These are phyloP conservation scores for Scheffersomyces cryptocercus DNA, from an alignment of 1,139 yeast genomes.

Conservation along the genomic window DNA sequence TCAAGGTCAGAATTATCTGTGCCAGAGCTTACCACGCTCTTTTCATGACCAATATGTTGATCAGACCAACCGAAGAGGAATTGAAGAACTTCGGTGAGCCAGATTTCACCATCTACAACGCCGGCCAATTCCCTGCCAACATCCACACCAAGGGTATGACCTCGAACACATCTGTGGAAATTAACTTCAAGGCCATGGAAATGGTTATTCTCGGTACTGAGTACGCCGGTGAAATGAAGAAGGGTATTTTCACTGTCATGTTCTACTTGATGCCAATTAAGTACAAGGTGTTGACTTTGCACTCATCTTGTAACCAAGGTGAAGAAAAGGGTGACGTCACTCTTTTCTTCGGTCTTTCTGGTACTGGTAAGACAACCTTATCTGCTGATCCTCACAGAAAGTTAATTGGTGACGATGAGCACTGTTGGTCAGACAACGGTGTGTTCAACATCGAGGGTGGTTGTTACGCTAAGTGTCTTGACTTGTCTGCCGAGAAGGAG, in stretches of 20 bases:
- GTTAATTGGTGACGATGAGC: constrained; percentile 98
- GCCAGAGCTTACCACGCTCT: constrained; percentile 98
- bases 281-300: constrained; percentile 89
- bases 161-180: constrained; percentile 92
- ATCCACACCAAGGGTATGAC: constrained; percentile 97
- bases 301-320: constrained; percentile 96
- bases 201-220: constrained; percentile 98
- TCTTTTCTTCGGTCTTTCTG: constrained; percentile 93
- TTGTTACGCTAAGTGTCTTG: constrained; percentile 97
- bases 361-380: constrained; percentile 97
- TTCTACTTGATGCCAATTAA: constrained; percentile 97
- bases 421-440: constrained; percentile 98
- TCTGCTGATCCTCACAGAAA: constrained; percentile 95
- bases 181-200: constrained; percentile 96
- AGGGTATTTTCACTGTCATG: constrained; percentile 98
- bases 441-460: constrained; percentile 99
- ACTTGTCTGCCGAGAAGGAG: constrained; percentile 87
- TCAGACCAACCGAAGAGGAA: constrained; percentile 92
- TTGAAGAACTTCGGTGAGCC: constrained; percentile 92
- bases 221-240: constrained; percentile 99
- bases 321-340: constrained; percentile 75
- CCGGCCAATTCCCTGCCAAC: constrained; percentile 99
- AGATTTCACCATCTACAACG: constrained; percentile 97
- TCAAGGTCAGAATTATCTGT: constrained; percentile 94
- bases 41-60: constrained; percentile 97